Evolutionary conservation across 1,284 basidiomycete species (phyloP).

Genomic region (Pseudozyma hubeiensis): DNA sequence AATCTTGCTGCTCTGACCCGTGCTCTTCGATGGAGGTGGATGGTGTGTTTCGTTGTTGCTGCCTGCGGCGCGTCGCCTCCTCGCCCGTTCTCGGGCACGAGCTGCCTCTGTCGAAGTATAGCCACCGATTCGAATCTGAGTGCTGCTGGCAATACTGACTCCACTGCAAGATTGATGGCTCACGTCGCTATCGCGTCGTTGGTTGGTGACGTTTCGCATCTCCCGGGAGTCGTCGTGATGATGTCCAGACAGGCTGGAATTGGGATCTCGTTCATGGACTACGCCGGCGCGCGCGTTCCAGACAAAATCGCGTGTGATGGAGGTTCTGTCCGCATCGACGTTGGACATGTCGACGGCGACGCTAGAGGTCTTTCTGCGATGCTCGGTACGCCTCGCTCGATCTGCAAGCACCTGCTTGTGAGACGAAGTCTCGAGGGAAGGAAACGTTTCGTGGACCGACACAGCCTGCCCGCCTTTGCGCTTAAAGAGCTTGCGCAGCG

Average conservation of each 20-base stretch:
- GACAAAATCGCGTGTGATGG: conserved; percentile 32
- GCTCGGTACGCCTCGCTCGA: conserved; percentile 28
- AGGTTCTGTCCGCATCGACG: conserved; percentile 1
- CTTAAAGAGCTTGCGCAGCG: conserved; percentile 15
- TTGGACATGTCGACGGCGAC: conserved; percentile 39
- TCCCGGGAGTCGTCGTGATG: conserved; percentile 9
- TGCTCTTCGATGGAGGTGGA: conserved; percentile 29
- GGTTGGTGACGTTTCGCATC: conserved; percentile 1
- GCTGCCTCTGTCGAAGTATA: conserved; percentile 34
- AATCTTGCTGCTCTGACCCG: conserved; percentile 19
- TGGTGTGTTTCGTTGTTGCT: conserved; percentile 5
- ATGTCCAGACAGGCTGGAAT: not conserved
- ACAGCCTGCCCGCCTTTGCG: conserved; percentile 9
- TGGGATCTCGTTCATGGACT: conserved; percentile 25
- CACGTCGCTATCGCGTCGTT: conserved; percentile 19
- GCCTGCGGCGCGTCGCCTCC: conserved; percentile 15
- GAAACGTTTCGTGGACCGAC: conserved; percentile 44
- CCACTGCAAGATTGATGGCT: conserved; percentile 28
- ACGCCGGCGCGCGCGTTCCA: conserved; percentile 25
- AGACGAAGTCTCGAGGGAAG: conserved; percentile 41
- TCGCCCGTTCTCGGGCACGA: conserved; percentile 25
- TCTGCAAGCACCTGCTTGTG: conserved; percentile 44
- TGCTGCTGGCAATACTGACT: conserved; percentile 31
- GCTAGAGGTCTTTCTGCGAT: conserved; percentile 16
- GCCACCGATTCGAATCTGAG: conserved; percentile 41